Base-by-base conservation (phyloP, 768 basidiomycete species). In the Lepiota brunneoincarnata region DNA sequence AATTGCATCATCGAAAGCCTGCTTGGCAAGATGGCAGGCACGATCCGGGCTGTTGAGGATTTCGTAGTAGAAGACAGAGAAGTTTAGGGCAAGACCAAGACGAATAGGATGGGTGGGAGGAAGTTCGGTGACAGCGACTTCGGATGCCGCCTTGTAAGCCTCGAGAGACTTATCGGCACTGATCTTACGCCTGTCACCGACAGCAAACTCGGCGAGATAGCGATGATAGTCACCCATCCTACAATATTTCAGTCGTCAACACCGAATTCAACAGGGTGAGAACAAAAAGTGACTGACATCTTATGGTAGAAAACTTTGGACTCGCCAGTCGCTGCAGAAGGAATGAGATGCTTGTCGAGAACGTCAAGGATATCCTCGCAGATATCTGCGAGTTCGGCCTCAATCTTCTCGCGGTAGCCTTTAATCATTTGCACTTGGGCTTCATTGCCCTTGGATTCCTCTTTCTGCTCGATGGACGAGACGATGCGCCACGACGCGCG, bases 181-280 rank as follows among this genome's bases (percentile, higher is more conserved):
- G 67, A 92, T 89, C 77, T 93, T 93, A 75, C 95, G 91, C 82
- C 93, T 93, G 75, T 96, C 93, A 67, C 95, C 95, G 46, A 93
- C 95, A 51, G 95, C 93, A 69, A 98, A 98, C 77, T 98, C 95
- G 65, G 95, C 96, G 63, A 96, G 90, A 77, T 97, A 98, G 66
- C 94, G 93, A 82, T 97, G 93, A 77, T 98, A 96, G 74, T 98
- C 93, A 72, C 94, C 94, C 93, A 93, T 96, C 94, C 94, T 97
- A 64, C 51, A 40, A 54, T 31, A 57, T 56, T 36, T 49, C 65
- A 63, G 60, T 61, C 37, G 56, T 58, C 39, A 34, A 58, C 36
- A 55, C n/a, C 17, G 41, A 12, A 17, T 20, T 21, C 24, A n/a
- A n/a, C 34, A 15, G 20, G 52, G 43, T 17, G 42, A 41, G 17